Conservation (phyloP, 2,329 filamentous ascomycete genomes). For the Penicillium glabrum region DNA sequence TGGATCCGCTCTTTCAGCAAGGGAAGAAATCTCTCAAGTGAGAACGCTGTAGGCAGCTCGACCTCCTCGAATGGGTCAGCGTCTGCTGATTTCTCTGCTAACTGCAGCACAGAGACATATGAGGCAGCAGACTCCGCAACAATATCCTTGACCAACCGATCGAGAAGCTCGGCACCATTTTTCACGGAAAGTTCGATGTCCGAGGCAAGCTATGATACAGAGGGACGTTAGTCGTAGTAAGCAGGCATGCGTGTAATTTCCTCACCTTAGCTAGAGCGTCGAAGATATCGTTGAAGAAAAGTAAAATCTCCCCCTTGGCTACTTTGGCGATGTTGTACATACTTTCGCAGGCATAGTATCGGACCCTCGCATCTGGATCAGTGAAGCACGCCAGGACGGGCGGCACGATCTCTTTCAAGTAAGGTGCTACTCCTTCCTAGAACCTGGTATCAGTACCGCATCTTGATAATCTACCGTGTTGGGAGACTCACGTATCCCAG, state of each 20-base stretch:
- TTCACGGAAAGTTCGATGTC: slow-evolving; percentile 97
- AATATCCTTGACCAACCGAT: slow-evolving; percentile 93
- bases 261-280: slow-evolving; percentile 92
- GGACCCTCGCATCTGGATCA: slow-evolving; percentile 93
- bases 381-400: slow-evolving; percentile 96
- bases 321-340: slow-evolving; percentile 99
- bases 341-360: slow-evolving; percentile 98
- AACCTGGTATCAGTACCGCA: slow-evolving; percentile 7
- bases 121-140: slow-evolving; percentile 92
- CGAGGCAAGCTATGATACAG: slow-evolving; percentile 71
- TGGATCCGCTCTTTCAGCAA: slow-evolving; percentile 91
- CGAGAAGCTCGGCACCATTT: slow-evolving; percentile 92
- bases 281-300: slow-evolving; percentile 98
- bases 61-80: slow-evolving; percentile 37
- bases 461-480: neutral
- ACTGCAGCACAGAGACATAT: slow-evolving; percentile 85
- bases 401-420: slow-evolving; percentile 90
- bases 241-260: slow-evolving; percentile 21
- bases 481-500: slow-evolving; percentile 73
- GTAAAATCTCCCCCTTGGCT: slow-evolving; percentile 92
- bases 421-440: slow-evolving; percentile 80
- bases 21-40: slow-evolving; percentile 84
- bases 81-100: slow-evolving; percentile 51
- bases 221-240: neutral
- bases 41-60: slow-evolving; percentile 83